Base-by-base conservation (phyloP, 116 monocot species). In the Zostera marina region DNA sequence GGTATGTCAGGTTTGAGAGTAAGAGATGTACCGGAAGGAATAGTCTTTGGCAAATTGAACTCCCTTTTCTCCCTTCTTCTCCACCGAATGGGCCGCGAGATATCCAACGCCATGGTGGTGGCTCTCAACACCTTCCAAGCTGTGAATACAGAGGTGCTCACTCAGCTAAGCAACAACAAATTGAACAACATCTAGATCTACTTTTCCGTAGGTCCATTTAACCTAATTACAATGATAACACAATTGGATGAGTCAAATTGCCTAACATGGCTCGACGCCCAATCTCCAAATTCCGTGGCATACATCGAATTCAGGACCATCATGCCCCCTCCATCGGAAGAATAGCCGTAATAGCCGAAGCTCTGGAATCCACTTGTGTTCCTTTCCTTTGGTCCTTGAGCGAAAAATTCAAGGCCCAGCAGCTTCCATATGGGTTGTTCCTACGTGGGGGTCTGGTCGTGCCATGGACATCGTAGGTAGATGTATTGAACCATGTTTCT, bases 341-440 rank as follows among this genome's bases (percentile, higher is more conserved):
- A 87, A 69, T 82, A 0, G 61, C 46, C 4, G 76, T 62, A 40
- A 53, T 87, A 16, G 87, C 79, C 8, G 32, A 55, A 12, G 87
- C 74, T 5, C 49, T 87, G n/a, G 79, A 77, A 63, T 59, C 60
- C 0, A 67, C 66, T 52, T 45, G 72, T 22, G 66, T 54, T 6
- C 73, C 63, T 1, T 87, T 87, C 63, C 8, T 87, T 11, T 87
- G 87, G 87, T 78, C 87, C 0, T 32, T 87, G 21, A 76, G 65
- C 47, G 76, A 78, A 8, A 52, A 42, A 20, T 0, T 7, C 4
- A 11, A 5, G 23, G 13, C 8, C 39, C 16, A 1, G 6, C 44
- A 76, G 52, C 87, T n/a, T n/a, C n/a, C 81, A 11, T 40, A 4
- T 0, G 81, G 78, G 1, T 81, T 86, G 43, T n/a, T 66, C 41